Evolutionary conservation across 2,329 filamentous ascomycete genomes (phyloP).

Genomic region (Zopfia rhizophila): DNA sequence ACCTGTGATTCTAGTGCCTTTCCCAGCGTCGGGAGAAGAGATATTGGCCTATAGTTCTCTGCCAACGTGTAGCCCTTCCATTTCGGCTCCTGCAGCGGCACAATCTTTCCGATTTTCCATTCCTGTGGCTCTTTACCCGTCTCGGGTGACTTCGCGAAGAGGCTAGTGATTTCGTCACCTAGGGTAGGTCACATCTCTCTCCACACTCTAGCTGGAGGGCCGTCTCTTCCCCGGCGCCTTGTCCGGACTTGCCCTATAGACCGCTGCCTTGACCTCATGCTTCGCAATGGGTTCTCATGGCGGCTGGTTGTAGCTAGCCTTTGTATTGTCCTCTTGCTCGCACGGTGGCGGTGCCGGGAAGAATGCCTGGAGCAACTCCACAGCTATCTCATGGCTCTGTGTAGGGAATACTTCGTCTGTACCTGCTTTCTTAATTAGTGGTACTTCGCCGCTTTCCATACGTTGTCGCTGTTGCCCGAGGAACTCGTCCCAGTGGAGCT

Average conservation of each 20-base stretch:
- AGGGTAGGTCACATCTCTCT: conserved; percentile 19
- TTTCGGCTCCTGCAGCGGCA: no score
- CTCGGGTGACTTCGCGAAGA: not conserved
- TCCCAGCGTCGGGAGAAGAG: no score
- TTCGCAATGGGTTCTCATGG: not conserved
- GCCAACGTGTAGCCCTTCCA: not conserved
- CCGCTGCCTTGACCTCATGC: not conserved
- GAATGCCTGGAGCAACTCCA: no score
- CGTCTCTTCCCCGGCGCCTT: not conserved
- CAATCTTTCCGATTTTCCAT: not conserved
- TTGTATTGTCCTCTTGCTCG: not conserved
- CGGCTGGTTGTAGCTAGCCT: conserved; percentile 1
- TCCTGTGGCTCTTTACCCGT: not conserved
- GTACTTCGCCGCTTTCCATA: no score
- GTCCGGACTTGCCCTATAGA: not conserved
- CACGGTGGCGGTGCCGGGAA: not conserved
- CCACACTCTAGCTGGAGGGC: conserved; percentile 19
- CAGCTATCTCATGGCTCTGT: not conserved
- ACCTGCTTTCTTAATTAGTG: no score
- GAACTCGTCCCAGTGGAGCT: not conserved
- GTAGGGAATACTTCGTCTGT: not conserved
- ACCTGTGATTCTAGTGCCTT: no score
- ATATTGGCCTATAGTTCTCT: no score
- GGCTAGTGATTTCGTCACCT: conserved; percentile 11
- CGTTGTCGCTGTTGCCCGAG: not conserved